phyloP scores from a whole-genome alignment of 2,329 filamentous ascomycete genomes.

The Diaporthe nobilis region DNA sequence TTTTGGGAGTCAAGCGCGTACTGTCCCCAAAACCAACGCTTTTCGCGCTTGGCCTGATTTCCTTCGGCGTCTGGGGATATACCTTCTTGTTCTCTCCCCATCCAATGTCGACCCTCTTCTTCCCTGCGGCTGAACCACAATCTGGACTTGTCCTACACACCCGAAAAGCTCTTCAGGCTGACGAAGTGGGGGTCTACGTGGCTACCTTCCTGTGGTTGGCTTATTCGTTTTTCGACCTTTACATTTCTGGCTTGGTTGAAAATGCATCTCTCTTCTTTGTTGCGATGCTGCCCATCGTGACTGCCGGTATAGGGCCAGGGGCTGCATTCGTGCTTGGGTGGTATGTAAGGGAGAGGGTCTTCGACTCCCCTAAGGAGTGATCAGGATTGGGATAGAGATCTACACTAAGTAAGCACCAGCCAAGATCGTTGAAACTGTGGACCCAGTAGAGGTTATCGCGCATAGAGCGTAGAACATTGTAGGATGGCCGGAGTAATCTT shows the following conservation, averaged over 20 bases:
- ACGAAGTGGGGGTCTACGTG: background rate
- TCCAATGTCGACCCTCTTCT: background rate
- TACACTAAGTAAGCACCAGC: too few relatives aligned
- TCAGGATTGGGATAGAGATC: background rate
- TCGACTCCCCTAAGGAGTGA: background rate
- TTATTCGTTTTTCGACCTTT: background rate
- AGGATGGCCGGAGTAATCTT: too few relatives aligned
- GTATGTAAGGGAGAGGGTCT: background rate
- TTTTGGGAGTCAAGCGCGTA: background rate
- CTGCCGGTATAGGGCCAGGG: background rate
- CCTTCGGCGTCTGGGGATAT: background rate
- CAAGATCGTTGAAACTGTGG: too few relatives aligned
- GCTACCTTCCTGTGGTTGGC: background rate
- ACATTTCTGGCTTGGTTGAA: background rate
- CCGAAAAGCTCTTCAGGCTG: background rate
- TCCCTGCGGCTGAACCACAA: background rate
- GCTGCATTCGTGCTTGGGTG: background rate
- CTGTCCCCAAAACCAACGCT: background rate
- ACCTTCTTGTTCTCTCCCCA: background rate
- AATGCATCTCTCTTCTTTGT: background rate
- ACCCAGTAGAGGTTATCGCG: too few relatives aligned
- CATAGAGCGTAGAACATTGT: too few relatives aligned
- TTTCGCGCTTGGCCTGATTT: background rate
- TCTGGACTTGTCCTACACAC: background rate
- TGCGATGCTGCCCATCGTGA: background rate